These are phyloP conservation scores for Phytophthora hibernalis DNA, from an alignment of 352 stramenopile genomes.

Conservation along the genomic window DNA sequence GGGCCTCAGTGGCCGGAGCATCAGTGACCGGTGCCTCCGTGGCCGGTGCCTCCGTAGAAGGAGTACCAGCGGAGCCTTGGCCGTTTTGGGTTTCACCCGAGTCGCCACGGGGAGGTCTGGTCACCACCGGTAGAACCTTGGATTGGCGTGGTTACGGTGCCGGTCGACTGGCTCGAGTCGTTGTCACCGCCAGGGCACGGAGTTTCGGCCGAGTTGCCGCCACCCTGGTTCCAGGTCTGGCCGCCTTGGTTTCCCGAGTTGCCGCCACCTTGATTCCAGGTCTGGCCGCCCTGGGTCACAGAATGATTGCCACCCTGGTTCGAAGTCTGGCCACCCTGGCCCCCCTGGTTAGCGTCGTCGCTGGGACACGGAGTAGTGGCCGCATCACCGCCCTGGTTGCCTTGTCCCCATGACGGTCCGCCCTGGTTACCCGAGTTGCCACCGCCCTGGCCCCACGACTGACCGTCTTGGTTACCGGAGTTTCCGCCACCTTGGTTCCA, in stretches of 20 bases:
- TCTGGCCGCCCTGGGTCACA: slow-evolving; percentile 2
- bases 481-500: slow-evolving; percentile 5
- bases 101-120: slow-evolving; percentile 8
- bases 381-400: slow-evolving; percentile 13
- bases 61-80: slow-evolving; percentile 6
- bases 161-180: slow-evolving; percentile 23
- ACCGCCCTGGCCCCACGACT: slow-evolving; percentile 1
- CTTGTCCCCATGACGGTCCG: background rate
- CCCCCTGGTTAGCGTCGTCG: too few species aligned
- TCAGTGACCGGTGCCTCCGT: background rate
- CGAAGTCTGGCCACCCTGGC: background rate
- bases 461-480: background rate
- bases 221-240: slow-evolving; percentile 10
- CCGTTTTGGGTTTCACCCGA: slow-evolving; percentile 10
- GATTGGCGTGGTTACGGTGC: slow-evolving; percentile 19
- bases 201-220: slow-evolving; percentile 10
- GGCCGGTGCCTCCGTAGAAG: background rate
- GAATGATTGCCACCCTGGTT: slow-evolving; percentile 9
- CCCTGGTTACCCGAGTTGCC: slow-evolving; percentile 2
- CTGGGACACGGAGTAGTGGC: background rate
- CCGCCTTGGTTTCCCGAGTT: slow-evolving; percentile 1
- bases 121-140: slow-evolving; percentile 6
- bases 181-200: slow-evolving; percentile 16
- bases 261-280: slow-evolving; percentile 11
- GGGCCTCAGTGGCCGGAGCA: background rate